These are phyloP conservation scores for Yarrowia yakushimensis DNA, from an alignment of 805 yeast species.

Conservation along the genomic window DNA sequence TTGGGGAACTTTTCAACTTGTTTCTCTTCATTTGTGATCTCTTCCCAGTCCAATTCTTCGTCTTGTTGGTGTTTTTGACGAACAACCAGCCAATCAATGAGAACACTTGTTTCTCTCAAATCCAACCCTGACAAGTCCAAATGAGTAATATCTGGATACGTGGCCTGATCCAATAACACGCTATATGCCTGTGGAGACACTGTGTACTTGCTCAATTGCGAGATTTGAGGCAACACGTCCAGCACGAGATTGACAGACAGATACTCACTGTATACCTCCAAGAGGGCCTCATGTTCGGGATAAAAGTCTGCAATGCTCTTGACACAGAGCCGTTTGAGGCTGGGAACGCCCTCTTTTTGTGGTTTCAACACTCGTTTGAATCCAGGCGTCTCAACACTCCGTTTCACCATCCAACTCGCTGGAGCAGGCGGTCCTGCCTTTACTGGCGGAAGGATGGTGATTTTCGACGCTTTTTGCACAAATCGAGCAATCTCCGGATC, in stretches of 20 bases:
- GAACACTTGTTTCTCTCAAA: not conserved
- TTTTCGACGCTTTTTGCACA: not conserved
- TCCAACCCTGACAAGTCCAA: not conserved
- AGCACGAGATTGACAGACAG: not conserved
- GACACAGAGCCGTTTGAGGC: not conserved
- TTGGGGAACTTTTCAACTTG: not conserved
- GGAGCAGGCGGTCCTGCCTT: constrained; percentile 13
- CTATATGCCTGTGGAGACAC: not conserved
- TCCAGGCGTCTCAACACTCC: not conserved
- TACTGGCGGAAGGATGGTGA: not conserved
- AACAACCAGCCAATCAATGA: not conserved
- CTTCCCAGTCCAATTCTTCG: not conserved
- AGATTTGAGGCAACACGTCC: constrained; percentile 4
- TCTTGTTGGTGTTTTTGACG: not conserved
- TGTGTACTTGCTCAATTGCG: not conserved
- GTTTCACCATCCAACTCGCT: not conserved
- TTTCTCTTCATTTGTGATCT: not conserved
- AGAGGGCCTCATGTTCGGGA: not conserved
- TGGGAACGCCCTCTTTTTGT: not conserved
- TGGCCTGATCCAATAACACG: not conserved
- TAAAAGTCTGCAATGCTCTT: not conserved
- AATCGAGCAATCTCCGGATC: constrained; percentile 3
- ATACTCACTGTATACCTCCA: constrained; percentile 3
- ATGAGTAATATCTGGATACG: not conserved
- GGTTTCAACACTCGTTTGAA: not conserved